phyloP scores from a whole-genome alignment of 495 filamentous ascomycete species.

The Lasiosphaeriaceae sp. region DNA sequence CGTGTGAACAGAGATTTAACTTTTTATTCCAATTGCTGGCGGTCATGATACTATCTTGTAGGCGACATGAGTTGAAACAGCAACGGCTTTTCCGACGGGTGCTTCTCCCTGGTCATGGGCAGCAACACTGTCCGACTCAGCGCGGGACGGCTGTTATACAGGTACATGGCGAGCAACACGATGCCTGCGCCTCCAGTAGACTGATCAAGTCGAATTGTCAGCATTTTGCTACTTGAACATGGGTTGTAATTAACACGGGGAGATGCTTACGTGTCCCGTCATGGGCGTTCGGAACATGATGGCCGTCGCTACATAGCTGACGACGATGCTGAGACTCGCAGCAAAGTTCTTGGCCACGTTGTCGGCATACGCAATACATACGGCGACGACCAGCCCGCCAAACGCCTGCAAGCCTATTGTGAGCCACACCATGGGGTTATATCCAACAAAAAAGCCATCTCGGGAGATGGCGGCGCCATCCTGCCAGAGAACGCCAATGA shows the following conservation, averaged over 20 bases:
- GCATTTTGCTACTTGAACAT: background rate
- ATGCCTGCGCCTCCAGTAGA: slow-evolving; percentile 16
- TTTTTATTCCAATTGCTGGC: background rate
- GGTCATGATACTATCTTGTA: background rate
- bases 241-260: background rate
- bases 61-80: background rate
- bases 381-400: slow-evolving; percentile 62
- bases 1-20: background rate
- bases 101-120: slow-evolving; percentile 12
- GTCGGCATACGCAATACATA: slow-evolving; percentile 60
- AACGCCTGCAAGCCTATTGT: slow-evolving; percentile 60
- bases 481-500: slow-evolving; percentile 66
- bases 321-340: slow-evolving; percentile 60
- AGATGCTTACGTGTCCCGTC: slow-evolving; percentile 21
- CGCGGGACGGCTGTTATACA: slow-evolving; percentile 12
- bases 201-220: slow-evolving; percentile 36
- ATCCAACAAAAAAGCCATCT: slow-evolving; percentile 68
- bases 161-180: slow-evolving; percentile 20
- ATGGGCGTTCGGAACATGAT: slow-evolving; percentile 16
- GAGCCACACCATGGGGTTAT: slow-evolving; percentile 66
- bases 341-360: slow-evolving; percentile 65
- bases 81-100: background rate
- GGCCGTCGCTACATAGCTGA: slow-evolving; percentile 23
- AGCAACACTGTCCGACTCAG: slow-evolving; percentile 7
- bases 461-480: slow-evolving; percentile 63